Percentiles rank a stretch among this genome's conserved stretches.
Evolutionary conservation across 768 basidiomycete genomes (phyloP).

Genomic region (Tephrocybe sp.): DNA sequence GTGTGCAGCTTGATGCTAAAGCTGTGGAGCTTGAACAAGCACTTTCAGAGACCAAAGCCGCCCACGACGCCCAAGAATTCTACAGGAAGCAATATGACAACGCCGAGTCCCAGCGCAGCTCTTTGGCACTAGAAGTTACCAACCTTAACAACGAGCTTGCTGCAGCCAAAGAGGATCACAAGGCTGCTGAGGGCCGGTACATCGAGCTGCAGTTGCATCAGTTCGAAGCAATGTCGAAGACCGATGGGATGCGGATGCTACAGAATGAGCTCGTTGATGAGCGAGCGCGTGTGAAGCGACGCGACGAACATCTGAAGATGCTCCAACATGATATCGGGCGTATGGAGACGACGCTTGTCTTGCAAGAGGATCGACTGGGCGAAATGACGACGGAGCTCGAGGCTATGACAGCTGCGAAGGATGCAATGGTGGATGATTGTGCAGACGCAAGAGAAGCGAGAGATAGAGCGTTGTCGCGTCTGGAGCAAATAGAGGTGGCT

Average conservation of each 20-base stretch:
- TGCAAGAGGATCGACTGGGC: conserved; percentile 70
- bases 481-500: conserved; percentile 64
- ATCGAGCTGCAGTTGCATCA: conserved; percentile 63
- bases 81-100: conserved; percentile 49
- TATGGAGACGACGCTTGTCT: conserved; percentile 67
- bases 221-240: conserved; percentile 58
- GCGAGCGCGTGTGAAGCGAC: conserved; percentile 58
- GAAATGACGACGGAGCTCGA: conserved; percentile 75
- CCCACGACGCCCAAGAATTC: conserved; percentile 30
- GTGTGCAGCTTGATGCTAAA: conserved; percentile 30
- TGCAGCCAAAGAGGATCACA: conserved; percentile 49
- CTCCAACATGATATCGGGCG: conserved; percentile 79
- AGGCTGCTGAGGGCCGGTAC: conserved; percentile 58
- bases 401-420: conserved; percentile 61
- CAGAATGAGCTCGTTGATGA: conserved; percentile 67
- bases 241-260: conserved; percentile 52
- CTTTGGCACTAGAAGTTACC: conserved; percentile 59
- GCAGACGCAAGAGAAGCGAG: conserved; percentile 72
- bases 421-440: conserved; percentile 84
- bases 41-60: conserved; percentile 27
- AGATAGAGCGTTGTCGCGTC: conserved; percentile 53
- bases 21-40: conserved; percentile 30
- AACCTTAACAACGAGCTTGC: conserved; percentile 62
- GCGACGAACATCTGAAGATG: conserved; percentile 72
- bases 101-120: conserved; percentile 63